Percentiles rank a stretch among this genome's conserved stretches.
Conservation (phyloP, 306 rosid genomes). For the Styphnolobium japonicum region DNA sequence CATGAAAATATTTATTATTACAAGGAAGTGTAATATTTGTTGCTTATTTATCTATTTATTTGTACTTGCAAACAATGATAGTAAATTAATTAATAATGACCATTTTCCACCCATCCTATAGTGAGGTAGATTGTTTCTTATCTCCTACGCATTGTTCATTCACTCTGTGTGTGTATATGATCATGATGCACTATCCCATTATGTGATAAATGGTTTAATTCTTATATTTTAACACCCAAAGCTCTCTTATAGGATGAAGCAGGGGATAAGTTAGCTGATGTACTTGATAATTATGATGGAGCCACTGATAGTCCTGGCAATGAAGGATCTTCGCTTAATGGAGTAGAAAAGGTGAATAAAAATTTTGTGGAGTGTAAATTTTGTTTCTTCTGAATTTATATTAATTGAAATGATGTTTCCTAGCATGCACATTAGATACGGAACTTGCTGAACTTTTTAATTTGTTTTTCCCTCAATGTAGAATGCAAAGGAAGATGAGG, state of each 20-base stretch:
- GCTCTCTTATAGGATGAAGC: constrained; percentile 52
- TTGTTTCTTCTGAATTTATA: neutral
- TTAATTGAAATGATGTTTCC: constrained; percentile 12
- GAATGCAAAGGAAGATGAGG: constrained; percentile 47
- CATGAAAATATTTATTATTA: neutral
- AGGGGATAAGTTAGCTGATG: constrained; percentile 30
- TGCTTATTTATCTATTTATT: neutral
- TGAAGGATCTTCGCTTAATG: constrained; percentile 35
- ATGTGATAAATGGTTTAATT: constrained; percentile 15
- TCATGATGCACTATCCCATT: constrained; percentile 11
- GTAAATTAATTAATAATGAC: neutral
- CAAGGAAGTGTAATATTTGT: constrained; percentile 6
- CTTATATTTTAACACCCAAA: constrained; percentile 30
- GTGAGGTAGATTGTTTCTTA: constrained; percentile 24
- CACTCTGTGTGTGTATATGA: neutral
- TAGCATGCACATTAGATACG: constrained; percentile 10
- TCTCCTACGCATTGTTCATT: constrained; percentile 21
- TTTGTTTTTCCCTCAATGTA: constrained; percentile 22
- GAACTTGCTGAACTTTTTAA: constrained; percentile 12
- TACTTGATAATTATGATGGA: constrained; percentile 39
- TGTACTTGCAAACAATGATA: constrained; percentile 9
- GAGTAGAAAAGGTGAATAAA: constrained; percentile 54
- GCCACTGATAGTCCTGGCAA: constrained; percentile 27
- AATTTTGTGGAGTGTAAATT: neutral
- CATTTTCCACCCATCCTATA: neutral